Conservation (phyloP, 1,139 yeast genomes). For the Yamadazyma kanchanaburiensis region DNA sequence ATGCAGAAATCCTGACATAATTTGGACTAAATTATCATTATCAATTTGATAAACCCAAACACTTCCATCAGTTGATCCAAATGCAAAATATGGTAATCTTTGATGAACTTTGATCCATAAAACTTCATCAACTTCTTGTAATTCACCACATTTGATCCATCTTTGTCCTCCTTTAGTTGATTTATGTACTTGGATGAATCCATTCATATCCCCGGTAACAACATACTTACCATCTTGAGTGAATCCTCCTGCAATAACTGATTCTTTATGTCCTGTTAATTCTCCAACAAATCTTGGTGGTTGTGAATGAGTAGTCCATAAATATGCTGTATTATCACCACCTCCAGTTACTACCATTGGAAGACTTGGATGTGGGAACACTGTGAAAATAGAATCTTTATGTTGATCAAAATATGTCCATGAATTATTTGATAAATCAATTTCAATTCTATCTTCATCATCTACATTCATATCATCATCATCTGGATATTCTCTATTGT, state of each 20-base stretch:
- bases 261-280: slow-evolving; percentile 77
- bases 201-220: slow-evolving; percentile 93
- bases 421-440: slow-evolving; percentile 85
- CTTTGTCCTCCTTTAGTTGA: slow-evolving; percentile 72
- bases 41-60: slow-evolving; percentile 89
- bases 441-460: slow-evolving; percentile 33
- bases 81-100: slow-evolving; percentile 72
- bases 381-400: slow-evolving; percentile 75
- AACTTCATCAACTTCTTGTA: slow-evolving; percentile 81
- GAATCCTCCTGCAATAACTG: slow-evolving; percentile 82
- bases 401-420: slow-evolving; percentile 87
- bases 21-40: slow-evolving; percentile 51
- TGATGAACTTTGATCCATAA: slow-evolving; percentile 83
- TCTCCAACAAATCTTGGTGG: slow-evolving; percentile 80
- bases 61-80: slow-evolving; percentile 90
- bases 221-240: slow-evolving; percentile 76
- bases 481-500: slow-evolving; percentile 19
- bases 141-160: slow-evolving; percentile 69
- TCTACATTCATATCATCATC: slow-evolving; percentile 31
- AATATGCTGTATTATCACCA: slow-evolving; percentile 84
- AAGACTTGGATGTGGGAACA: slow-evolving; percentile 74
- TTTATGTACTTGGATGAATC: slow-evolving; percentile 73
- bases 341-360: slow-evolving; percentile 82
- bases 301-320: slow-evolving; percentile 88
- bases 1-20: slow-evolving; percentile 81